Evolutionary conservation across 116 monocot species (phyloP), one percentile per base, ranked within the genome.

Genomic region (Iris pallida): DNA sequence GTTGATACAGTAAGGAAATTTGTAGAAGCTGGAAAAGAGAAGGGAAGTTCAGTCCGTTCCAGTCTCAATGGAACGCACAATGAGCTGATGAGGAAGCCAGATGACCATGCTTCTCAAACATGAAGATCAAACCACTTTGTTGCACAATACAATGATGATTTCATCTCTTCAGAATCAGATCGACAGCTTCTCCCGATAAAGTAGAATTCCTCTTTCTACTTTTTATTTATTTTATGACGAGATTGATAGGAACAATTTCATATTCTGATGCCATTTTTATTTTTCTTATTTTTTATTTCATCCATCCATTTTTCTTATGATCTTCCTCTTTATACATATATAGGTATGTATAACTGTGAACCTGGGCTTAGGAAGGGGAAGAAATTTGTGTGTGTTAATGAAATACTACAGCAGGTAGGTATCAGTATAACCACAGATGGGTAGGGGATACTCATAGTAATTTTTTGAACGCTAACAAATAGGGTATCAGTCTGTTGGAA

Each of bases 131-230:
- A 69, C 59, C 13, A 81, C 52, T 77, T 78, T 20, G 19, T 43
- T 65, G 63, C 73, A 7, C 66, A 58, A 66, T 81, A 87, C 30
- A 71, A 86, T 83, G 93, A 98, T 79, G 98, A 93, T 71, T 90
- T 98, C 59, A 93, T 98, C 74, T 76, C 90, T 69, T 93, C 98
- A 64, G 98, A 98, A 78, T 93, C 93, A 63, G 98, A 98, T 83
- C 59, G 73, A 10, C 98, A 98, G 61, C 57, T 85, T 76, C 98
- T 98, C 40, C 90, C 93, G 52, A 93, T 93, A 65, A 98, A 73
- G 98, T 93, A 30, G 30, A 30, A 82, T 45, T 48, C 30, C 57
- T 47, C 47, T 2, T 56, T 30, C 30, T 30, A 30, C 30, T n/a
- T 55, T 55, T 15, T 55, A 16, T 16, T 30, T 30, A 30, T 30